A percentile compares a stretch with the other conserved stretches of the same genome.
These are phyloP conservation scores for Ambrosia artemisiifolia DNA, from an alignment of 129 eudicot species.

Conservation along the genomic window DNA sequence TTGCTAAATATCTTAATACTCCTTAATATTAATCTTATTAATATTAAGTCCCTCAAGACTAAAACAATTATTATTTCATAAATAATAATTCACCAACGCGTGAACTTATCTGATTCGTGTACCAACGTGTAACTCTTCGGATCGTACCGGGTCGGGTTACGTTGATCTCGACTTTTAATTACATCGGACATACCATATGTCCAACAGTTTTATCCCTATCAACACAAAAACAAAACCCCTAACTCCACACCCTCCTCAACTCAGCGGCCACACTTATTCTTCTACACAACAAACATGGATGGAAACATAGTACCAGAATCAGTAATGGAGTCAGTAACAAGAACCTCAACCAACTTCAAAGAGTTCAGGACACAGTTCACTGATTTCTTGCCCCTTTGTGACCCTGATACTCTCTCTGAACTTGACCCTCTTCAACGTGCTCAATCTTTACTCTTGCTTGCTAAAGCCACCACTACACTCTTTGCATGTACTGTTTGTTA, in stretches of 20 bases:
- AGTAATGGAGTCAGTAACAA: slow-evolving; percentile 55
- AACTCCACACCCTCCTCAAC: background rate
- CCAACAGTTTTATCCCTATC: too few relatives aligned
- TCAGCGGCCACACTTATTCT: slow-evolving; percentile 20
- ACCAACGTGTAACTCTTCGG: too few relatives aligned
- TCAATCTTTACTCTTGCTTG: slow-evolving; percentile 60
- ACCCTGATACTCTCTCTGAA: slow-evolving; percentile 39
- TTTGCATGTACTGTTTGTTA: slow-evolving; percentile 39
- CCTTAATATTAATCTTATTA: too few relatives aligned
- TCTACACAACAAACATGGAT: slow-evolving; percentile 4
- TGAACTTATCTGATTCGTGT: too few relatives aligned
- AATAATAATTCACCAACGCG: too few relatives aligned
- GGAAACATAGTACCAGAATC: slow-evolving; percentile 51
- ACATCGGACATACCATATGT: too few relatives aligned
- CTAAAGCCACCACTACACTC: slow-evolving; percentile 69
- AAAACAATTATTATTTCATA: too few relatives aligned
- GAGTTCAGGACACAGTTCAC: slow-evolving; percentile 48
- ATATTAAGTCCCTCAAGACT: too few relatives aligned
- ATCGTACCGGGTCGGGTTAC: too few relatives aligned
- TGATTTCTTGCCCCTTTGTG: slow-evolving; percentile 58
- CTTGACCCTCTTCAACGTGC: slow-evolving; percentile 77
- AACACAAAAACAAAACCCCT: too few relatives aligned
- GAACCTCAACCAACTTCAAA: slow-evolving; percentile 50
- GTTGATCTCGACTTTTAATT: too few relatives aligned
- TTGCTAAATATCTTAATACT: too few relatives aligned